These are phyloP conservation scores for Pascua sp. DNA, from an alignment of 1,284 basidiomycete genomes.

Conservation along the genomic window DNA sequence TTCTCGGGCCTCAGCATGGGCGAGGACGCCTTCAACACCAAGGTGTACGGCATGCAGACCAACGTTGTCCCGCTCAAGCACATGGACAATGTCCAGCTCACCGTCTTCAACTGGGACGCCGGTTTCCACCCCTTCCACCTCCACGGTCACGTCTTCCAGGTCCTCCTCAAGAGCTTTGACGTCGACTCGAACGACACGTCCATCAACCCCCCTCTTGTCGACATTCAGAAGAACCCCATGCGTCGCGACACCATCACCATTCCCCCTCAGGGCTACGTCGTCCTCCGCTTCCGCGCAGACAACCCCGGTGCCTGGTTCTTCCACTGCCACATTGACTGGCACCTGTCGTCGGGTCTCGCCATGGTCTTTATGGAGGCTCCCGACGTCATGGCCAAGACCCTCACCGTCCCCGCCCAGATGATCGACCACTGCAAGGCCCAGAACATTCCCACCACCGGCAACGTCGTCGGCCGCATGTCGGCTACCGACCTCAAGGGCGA, in stretches of 20 bases:
- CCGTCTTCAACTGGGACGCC: constrained; percentile 70
- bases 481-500: constrained; percentile 50
- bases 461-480: constrained; percentile 53
- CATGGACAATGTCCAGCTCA: constrained; percentile 72
- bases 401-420: constrained; percentile 35
- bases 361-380: constrained; percentile 50
- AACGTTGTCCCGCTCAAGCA: constrained; percentile 70
- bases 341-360: constrained; percentile 48
- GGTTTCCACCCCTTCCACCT: constrained; percentile 54
- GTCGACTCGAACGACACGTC: constrained; percentile 70
- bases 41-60: constrained; percentile 70
- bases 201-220: constrained; percentile 74
- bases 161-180: constrained; percentile 68
- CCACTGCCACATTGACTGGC: constrained; percentile 51
- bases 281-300: constrained; percentile 52
- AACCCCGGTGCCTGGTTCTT: constrained; percentile 56
- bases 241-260: constrained; percentile 64
- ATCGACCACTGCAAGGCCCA: constrained; percentile 68
- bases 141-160: constrained; percentile 66
- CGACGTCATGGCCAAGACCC: constrained; percentile 40
- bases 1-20: constrained; percentile 74
- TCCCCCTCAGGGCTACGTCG: constrained; percentile 50
- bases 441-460: constrained; percentile 63
- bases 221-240: constrained; percentile 76
- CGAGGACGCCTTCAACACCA: constrained; percentile 60